A percentile compares a stretch with the other conserved stretches of the same genome.
phyloP scores from a whole-genome alignment of 73 alveolate genomes.

The Stentor coeruleus region DNA sequence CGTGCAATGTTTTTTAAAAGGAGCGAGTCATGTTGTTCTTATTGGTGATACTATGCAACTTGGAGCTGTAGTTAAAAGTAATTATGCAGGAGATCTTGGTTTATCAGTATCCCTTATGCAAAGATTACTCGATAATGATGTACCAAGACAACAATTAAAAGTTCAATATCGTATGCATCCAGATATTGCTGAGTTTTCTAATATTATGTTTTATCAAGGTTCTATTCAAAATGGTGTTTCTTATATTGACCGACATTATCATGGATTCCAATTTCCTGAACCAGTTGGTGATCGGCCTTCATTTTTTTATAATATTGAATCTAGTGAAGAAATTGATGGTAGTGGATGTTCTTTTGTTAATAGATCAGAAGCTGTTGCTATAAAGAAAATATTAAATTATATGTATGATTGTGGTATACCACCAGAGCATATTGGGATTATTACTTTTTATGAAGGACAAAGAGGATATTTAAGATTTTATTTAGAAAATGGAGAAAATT shows the following conservation, averaged over 20 bases:
- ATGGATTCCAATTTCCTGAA: conserved; percentile 90
- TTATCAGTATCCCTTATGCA: no score
- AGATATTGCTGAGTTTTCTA: conserved; percentile 85
- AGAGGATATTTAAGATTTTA: conserved; percentile 83
- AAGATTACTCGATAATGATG: no score
- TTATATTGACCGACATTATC: conserved; percentile 81
- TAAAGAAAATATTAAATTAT: conserved; percentile 84
- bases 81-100: no score
- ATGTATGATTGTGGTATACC: conserved; percentile 82
- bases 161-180: conserved; percentile 98
- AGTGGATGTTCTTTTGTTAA: conserved; percentile 97
- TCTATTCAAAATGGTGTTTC: conserved; percentile 88
- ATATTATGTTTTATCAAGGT: conserved; percentile 92
- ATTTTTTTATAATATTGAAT: conserved; percentile 92
- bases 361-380: conserved; percentile 93
- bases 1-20: no score
- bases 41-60: no score
- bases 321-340: conserved; percentile 95
- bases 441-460: conserved; percentile 99
- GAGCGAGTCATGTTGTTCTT: no score
- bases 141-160: no score
- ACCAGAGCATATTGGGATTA: conserved; percentile 95
- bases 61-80: no score
- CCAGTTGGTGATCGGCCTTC: conserved; percentile 91
- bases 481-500: conserved; percentile 66